Base-by-base conservation (phyloP, 1,284 basidiomycete genomes). In the Cutaneotrichosporon dermatis region DNA sequence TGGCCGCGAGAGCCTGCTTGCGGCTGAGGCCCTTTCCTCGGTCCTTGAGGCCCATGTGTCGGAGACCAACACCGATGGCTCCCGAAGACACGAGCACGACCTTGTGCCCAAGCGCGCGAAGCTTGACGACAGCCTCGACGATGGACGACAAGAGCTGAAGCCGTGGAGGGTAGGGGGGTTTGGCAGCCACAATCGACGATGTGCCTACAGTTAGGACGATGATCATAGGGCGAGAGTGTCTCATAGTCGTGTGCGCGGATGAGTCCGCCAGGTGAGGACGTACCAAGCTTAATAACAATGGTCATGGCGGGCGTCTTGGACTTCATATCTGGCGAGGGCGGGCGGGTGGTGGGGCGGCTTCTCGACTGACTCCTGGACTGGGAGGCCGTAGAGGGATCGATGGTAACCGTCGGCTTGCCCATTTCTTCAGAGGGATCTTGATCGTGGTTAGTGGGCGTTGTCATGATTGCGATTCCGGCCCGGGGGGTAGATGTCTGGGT, bases 11-110 rank as follows among this genome's bases (percentile, higher is more conserved):
- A 6, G 95, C 95, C 89, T 98, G 94, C 76, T 95, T 94, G 58
- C 91, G 90, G 4, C 89, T 87, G 12, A 99, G 79, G 57, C 84
- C 86, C 69, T 94, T 95, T 1, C 93, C 91, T 60, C 84, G 83
- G 58, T 84, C 86, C 13, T 86, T 83, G 65, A 96, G 80, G 39
- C 86, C 83, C 95, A 99, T 99, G 46, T 92, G 84, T 71, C 93
- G 87, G 57, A 97, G 77, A 0, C 95, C 96, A 41, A 98, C 90
- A 1, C 89, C 96, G 59, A 99, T 98, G 12, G 95, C 96, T 0
- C 95, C 95, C 10, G 93, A 96, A 66, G 89, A 93, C 58, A 97
- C 93, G 11, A 99, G 85, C 3, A 98, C 90, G 58, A 99, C 92
- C 66, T 90, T 88, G 79, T 99, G 95, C 0, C 95, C 95, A 44